These are phyloP conservation scores for Spongospora subterranea DNA, from an alignment of 208 protist species.

Conservation along the genomic window DNA sequence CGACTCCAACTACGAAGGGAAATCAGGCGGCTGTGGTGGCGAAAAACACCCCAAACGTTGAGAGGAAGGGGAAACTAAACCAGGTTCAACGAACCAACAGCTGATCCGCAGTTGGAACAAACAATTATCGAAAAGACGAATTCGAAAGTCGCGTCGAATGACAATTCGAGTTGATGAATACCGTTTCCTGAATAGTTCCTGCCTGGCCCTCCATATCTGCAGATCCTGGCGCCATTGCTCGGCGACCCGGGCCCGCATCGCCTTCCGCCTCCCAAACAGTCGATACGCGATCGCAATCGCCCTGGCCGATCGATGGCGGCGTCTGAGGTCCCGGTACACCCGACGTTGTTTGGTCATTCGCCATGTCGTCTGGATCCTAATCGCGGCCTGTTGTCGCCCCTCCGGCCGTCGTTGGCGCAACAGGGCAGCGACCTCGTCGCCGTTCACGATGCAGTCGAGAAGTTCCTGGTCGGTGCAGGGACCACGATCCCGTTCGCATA, in stretches of 20 bases:
- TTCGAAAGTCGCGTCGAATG: neutral
- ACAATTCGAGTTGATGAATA: neutral
- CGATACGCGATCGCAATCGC: constrained; percentile 1
- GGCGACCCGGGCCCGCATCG: neutral
- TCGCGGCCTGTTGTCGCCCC: neutral
- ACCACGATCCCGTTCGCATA: neutral
- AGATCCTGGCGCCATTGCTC: neutral
- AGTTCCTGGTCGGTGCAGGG: neutral
- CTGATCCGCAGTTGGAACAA: too few relatives aligned
- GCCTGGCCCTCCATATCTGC: neutral
- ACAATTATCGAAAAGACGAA: neutral
- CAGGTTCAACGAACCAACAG: too few relatives aligned
- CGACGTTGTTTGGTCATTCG: neutral
- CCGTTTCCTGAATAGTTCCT: neutral
- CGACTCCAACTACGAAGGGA: constrained; percentile 47
- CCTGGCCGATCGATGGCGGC: neutral
- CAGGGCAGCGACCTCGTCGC: constrained; percentile 15
- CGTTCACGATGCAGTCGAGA: constrained; percentile 51
- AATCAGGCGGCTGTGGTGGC: too few relatives aligned
- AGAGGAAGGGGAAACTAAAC: too few relatives aligned
- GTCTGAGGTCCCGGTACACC: neutral
- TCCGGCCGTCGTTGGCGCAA: neutral
- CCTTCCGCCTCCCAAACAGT: neutral
- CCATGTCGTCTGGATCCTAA: neutral
- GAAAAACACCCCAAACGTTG: neutral